Base-by-base conservation (phyloP, 2,329 filamentous ascomycete species). In the Chalara sp. region DNA sequence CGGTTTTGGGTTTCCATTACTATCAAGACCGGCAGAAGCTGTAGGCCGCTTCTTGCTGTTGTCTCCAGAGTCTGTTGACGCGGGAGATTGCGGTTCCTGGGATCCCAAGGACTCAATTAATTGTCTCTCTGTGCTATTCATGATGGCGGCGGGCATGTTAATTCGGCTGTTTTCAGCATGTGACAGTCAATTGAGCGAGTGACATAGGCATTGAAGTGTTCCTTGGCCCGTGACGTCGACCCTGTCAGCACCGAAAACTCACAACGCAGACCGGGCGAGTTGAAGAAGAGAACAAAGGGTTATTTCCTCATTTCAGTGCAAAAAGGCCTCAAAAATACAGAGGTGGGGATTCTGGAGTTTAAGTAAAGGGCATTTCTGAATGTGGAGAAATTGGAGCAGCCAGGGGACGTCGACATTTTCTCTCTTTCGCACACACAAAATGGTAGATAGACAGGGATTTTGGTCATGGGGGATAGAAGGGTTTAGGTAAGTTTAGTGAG, bases 131-230 rank as follows among this genome's bases (percentile, higher is more conserved):
- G 33, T 32, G 12, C 33, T 63, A 51, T 57, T 53, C 58, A 60
- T 53, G 52, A 59, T 54, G 49, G 58, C 58, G 50, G 63, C 58
- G 50, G 63, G 57, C 63, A 66, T 68, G 52, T 62, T 65, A 21
- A 35, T 49, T 30, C 31, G 32, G 47, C 32, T 47, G 32, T 37
- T 13, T 29, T 5, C 11, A 28, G 21, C 13, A 21, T 47, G 12
- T n/a, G 32, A 6, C 30, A 46, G 32, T n/a, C n/a, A 29, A 37
- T 32, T 30, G 21, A 21, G 21, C 21, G 21, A 21, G 32, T 21
- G n/a, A 39, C 45, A 37, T 6, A 39, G 8, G 44, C 29, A 33
- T 10, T 29, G 13, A 35, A 13, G 12, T 6, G 11, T 37, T 30
- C 35, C 8, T 37, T 37, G 35, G 35, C n/a, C n/a, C 35, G 21